Percentiles rank a stretch among this genome's conserved stretches.
Conservation (phyloP, 2,329 filamentous ascomycete genomes). For the Anthostomella pinea region DNA sequence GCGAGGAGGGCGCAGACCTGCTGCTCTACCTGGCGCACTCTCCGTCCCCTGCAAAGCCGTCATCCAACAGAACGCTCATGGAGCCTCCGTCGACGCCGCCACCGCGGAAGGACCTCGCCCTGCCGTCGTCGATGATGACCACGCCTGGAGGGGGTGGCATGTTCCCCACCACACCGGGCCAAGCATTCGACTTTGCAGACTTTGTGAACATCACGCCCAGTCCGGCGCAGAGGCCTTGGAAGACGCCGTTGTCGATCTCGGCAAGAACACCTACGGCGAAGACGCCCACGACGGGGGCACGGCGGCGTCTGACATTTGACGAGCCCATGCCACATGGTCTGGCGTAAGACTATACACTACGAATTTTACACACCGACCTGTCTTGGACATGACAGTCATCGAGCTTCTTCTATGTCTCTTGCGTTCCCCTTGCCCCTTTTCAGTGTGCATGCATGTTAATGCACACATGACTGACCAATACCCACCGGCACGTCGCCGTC, state of each 20-base stretch:
- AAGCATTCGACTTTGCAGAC: constrained; percentile 88
- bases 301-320: constrained; percentile 80
- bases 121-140: constrained; percentile 86
- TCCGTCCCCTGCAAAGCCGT: constrained; percentile 73
- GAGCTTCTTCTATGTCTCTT: too few species aligned
- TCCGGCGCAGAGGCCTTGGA: constrained; percentile 87
- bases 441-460: too few species aligned
- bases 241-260: constrained; percentile 64
- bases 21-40: constrained; percentile 86
- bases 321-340: constrained; percentile 51
- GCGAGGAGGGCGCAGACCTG: constrained; percentile 78
- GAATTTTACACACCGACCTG: too few species aligned
- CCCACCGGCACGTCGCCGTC: too few species aligned
- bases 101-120: constrained; percentile 64
- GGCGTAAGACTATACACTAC: too few species aligned
- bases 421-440: too few species aligned
- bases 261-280: constrained; percentile 36
- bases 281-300: constrained; percentile 64
- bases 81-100: constrained; percentile 75
- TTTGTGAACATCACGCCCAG: constrained; percentile 98
- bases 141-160: constrained; percentile 71
- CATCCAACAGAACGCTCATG: constrained; percentile 53
- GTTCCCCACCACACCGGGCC: constrained; percentile 74
- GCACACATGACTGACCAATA: too few species aligned
- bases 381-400: background rate